Evolutionary conservation across 2,329 filamentous ascomycete genomes (phyloP), one percentile per base, ranked within the genome.

Genomic region (Ilyonectria sp.): DNA sequence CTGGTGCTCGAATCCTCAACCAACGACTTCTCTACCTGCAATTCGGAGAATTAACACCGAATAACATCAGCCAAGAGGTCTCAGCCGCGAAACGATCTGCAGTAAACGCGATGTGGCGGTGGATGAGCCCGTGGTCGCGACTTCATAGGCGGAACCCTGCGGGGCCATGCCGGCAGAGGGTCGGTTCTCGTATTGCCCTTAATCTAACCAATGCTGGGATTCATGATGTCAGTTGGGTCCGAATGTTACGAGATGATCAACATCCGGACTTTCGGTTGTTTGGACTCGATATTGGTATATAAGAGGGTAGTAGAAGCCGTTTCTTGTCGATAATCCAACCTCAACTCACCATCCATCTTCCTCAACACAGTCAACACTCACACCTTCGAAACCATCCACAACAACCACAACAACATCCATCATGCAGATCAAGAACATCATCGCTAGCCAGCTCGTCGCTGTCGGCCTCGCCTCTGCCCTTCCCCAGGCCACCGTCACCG

Each of bases 361-460:
- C n/a, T 5, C 40, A 43, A 43, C 40, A 43, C 15, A 43, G 15
- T n/a, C 40, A 43, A n/a, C 40, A n/a, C n/a, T 8, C 17, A n/a
- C 13, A 43, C 40, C 40, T 8, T 6, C 37, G 17, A 40, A 17
- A 43, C 11, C 21, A 13, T 19, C 33, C 8, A 26, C 23, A 35
- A 13, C 29, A 57, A 53, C 21, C 46, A 37, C 46, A 33, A 59
- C 40, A 44, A n/a, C 61, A 10, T 52, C 66, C 31, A 75, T 43
- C 43, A 75, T 75, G 73, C 73, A 75, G 59, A 68, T 75, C 69
- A 75, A 75, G 73, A 65, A 66, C 60, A 63, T 75, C n/a, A 43
- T 74, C 37, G 52, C 67, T 50, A 52, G 69, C 46, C 58, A 60
- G 63, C 68, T 67, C 37, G 37, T 71, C 13, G 59, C 65, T 9